These are phyloP conservation scores for Alternaria metachromatica DNA, from an alignment of 2,329 filamentous ascomycete species.

Conservation along the genomic window DNA sequence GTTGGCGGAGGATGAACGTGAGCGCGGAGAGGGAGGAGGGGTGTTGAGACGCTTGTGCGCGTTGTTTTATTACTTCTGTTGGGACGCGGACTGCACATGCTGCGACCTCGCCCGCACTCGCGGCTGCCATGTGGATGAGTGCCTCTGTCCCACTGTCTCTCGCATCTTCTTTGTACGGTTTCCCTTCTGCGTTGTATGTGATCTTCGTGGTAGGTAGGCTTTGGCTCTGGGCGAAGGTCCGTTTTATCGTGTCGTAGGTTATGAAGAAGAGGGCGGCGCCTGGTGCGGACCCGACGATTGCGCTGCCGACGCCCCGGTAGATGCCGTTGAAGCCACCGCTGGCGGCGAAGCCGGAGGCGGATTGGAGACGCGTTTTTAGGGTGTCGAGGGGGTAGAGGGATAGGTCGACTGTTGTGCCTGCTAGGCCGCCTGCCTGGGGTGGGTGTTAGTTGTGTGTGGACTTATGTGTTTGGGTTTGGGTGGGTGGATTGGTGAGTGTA, in stretches of 20 bases:
- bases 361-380: conserved; percentile 96
- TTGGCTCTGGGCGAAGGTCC: conserved; percentile 25
- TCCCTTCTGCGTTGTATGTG: conserved; percentile 35
- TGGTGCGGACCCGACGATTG: conserved; percentile 88
- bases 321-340: conserved; percentile 89
- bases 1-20: conserved; percentile 65
- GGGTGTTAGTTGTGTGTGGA: neutral
- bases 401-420: conserved; percentile 95
- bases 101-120: conserved; percentile 84
- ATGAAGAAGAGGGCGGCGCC: conserved; percentile 97
- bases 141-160: conserved; percentile 35
- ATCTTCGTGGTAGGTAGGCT: neutral
- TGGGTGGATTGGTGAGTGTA: no score
- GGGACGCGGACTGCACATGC: conserved; percentile 92
- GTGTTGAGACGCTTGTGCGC: conserved; percentile 87
- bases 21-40: conserved; percentile 73
- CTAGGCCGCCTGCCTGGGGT: conserved; percentile 78
- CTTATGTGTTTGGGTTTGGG: no score
- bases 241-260: conserved; percentile 80
- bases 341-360: conserved; percentile 75
- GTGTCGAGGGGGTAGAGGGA: conserved; percentile 98
- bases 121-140: conserved; percentile 78
- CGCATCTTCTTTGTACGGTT: conserved; percentile 31
- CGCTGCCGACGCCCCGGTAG: conserved; percentile 89
- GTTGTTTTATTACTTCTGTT: conserved; percentile 96